Percentiles rank a stretch among this genome's conserved stretches.
phyloP scores from a whole-genome alignment of 768 basidiomycete species.

The Leccinum longicurvipes region DNA sequence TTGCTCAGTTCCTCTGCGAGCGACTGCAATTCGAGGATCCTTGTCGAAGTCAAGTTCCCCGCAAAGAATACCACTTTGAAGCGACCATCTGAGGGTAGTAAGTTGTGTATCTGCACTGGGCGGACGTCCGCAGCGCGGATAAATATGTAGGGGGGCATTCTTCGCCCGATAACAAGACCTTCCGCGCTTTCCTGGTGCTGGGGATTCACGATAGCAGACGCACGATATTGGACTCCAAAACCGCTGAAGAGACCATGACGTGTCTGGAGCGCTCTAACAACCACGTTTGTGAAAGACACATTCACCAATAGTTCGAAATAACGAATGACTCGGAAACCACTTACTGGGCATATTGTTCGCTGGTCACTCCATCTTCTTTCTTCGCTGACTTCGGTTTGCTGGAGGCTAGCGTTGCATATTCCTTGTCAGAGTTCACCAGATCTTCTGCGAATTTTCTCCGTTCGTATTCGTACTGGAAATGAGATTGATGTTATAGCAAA shows the following conservation, averaged over 20 bases:
- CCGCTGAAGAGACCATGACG: background rate
- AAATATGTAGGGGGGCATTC: too few species aligned
- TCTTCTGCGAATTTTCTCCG: background rate
- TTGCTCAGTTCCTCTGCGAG: background rate
- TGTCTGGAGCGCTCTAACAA: background rate
- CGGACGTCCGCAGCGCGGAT: background rate
- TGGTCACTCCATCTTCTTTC: background rate
- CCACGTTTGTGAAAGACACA: too few species aligned
- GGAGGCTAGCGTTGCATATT: background rate
- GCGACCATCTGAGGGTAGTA: background rate
- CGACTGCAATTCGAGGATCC: background rate
- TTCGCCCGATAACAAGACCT: too few species aligned
- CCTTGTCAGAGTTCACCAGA: background rate
- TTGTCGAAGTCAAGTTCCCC: background rate
- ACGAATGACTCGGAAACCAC: too few species aligned
- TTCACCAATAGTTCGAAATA: too few species aligned
- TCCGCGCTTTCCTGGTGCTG: too few species aligned
- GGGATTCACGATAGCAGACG: background rate
- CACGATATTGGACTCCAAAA: background rate
- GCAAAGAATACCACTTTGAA: background rate
- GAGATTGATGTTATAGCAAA: background rate
- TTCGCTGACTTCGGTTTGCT: background rate
- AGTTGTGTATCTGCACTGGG: background rate
- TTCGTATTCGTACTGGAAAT: background rate
- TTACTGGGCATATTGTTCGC: background rate